Evolutionary conservation across 371 early-diverging fungal genomes (phyloP), one percentile per base, ranked within the genome.

Genomic region (Mortierella sp.): DNA sequence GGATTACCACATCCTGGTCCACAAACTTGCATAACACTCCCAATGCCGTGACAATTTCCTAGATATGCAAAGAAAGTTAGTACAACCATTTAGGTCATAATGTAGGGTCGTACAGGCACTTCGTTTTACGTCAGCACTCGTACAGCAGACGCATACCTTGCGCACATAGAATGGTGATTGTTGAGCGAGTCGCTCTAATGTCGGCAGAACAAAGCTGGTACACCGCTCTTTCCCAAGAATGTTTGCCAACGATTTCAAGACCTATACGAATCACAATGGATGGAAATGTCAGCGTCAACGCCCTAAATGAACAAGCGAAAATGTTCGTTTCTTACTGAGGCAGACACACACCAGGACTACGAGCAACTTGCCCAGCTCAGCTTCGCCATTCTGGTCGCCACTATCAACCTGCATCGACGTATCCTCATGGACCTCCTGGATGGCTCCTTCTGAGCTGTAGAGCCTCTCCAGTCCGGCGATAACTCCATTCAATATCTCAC

Each of bases 91-190:
- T n/a, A n/a, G n/a, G n/a, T n/a, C n/a, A n/a, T n/a, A n/a, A n/a
- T n/a, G n/a, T n/a, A n/a, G n/a, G n/a, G n/a, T n/a, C n/a, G n/a
- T n/a, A n/a, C n/a, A n/a, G n/a, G n/a, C n/a, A n/a, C n/a, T n/a
- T n/a, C n/a, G n/a, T n/a, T n/a, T n/a, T n/a, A n/a, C n/a, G n/a
- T n/a, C n/a, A n/a, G n/a, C n/a, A n/a, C n/a, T n/a, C n/a, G n/a
- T n/a, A n/a, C n/a, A n/a, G n/a, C n/a, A 15, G 54, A 23, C n/a
- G 26, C 19, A 7, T 56, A 56, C 64, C 56, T 85, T 87, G 52
- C 85, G 78, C 2, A 85, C 87, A 47, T 84, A 85, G 59, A 85
- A 87, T 67, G 83, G 79, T 1, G 70, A 71, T 50, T 84, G 82
- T 3, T 64, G 59, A 4, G 84, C 53, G 44, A 87, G 55, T 8